These are phyloP conservation scores for Phytophthora hibernalis DNA, from an alignment of 352 stramenopile genomes.

Conservation along the genomic window DNA sequence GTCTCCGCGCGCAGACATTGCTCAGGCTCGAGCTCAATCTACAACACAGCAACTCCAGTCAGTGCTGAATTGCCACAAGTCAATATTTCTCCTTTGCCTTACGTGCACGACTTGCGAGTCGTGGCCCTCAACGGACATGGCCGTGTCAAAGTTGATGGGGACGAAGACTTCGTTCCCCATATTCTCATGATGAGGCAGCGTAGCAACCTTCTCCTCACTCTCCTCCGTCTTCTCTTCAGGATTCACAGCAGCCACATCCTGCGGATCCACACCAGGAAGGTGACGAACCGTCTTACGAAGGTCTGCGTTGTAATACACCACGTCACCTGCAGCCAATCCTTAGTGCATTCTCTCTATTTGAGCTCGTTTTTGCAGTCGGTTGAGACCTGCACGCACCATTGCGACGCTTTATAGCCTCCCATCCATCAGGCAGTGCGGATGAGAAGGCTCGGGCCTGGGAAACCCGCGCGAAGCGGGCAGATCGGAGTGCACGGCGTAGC, in stretches of 20 bases:
- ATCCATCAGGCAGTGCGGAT: conserved; percentile 53
- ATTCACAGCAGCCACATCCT: conserved; percentile 12
- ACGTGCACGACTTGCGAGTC: conserved; percentile 89
- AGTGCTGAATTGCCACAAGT: neutral
- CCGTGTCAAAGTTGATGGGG: conserved; percentile 85
- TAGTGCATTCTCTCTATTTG: neutral
- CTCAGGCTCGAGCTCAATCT: conserved; percentile 89
- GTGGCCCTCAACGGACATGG: conserved; percentile 80
- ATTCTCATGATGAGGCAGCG: conserved; percentile 42
- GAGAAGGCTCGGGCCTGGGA: conserved; percentile 33
- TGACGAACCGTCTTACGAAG: conserved; percentile 69
- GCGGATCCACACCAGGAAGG: conserved; percentile 44
- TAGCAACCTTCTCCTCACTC: conserved; percentile 16
- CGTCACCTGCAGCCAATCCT: conserved; percentile 52
- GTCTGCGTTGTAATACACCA: conserved; percentile 73
- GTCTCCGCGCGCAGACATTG: conserved; percentile 94
- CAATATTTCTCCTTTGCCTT: conserved; percentile 14
- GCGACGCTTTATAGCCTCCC: conserved; percentile 64
- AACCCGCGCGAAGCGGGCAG: neutral
- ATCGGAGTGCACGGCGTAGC: conserved; percentile 23
- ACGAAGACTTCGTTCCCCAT: conserved; percentile 64
- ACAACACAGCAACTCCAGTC: conserved; percentile 12
- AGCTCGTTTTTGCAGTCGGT: neutral
- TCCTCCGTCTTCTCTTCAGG: conserved; percentile 14
- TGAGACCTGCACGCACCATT: conserved; percentile 46